Evolutionary conservation across 495 filamentous ascomycete genomes (phyloP), one percentile per base, ranked within the genome.

Genomic region (Podospora comata): DNA sequence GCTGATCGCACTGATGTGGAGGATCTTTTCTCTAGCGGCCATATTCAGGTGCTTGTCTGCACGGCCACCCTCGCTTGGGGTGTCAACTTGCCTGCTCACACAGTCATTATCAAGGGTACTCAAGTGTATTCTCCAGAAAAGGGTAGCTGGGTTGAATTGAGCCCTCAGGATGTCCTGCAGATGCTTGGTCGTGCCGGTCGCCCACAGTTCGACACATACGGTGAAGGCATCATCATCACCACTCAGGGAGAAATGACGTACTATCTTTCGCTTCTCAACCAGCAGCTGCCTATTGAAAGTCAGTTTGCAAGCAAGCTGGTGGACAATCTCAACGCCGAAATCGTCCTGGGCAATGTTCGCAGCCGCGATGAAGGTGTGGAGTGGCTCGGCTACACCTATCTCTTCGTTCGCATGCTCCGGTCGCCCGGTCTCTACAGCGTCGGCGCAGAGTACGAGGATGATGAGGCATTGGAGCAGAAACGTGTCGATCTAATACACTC

Each of bases 51-150:
- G 5, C 88, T 99, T 55, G 94, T 98, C 5, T 97, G 92, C 82
- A 99, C 95, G 1, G 94, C 95, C 55, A 99, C 95, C 26, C 84
- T 97, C 64, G 93, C 93, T 6, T 97, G 93, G 93, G 93, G 93
- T 85, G 92, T 97, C 71, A 97, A 97, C 77, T 81, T 97, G 65
- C 93, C 93, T 9, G 93, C 93, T 1, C 93, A 97, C 73, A 97
- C 93, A 0, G 93, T 97, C 70, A 94, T 97, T 76, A 97, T 97
- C 79, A 97, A 97, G 76, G 93, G 93, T 54, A 99, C 95, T 0
- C 93, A 97, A 75, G 90, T 98, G 54, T 99, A 99, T 77, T 98
- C 96, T 4, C 96, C 95, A 0, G 95, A 99, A 76, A 98, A 97
- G 79, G 95, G 95, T 80, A 94, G 91, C 76, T 99, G 95, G 94